These are phyloP conservation scores for Fonsecaea nubica DNA, from an alignment of 2,329 filamentous ascomycete genomes.

Conservation along the genomic window DNA sequence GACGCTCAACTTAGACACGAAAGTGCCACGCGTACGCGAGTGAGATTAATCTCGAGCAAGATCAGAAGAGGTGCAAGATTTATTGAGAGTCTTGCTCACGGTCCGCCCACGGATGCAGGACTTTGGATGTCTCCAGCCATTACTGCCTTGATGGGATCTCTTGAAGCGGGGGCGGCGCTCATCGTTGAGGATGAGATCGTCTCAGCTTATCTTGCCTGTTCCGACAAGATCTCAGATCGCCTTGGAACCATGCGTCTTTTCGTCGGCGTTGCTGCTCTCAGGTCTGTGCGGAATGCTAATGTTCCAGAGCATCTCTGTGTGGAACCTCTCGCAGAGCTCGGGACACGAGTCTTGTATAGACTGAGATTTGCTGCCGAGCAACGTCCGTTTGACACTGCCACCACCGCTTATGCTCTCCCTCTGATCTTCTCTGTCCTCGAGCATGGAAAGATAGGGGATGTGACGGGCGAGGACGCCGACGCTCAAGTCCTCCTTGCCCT, in stretches of 20 bases:
- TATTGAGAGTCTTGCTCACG: slow-evolving; percentile 78
- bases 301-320: slow-evolving; percentile 74
- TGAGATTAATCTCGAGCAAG: slow-evolving; percentile 71
- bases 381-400: slow-evolving; percentile 87
- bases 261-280: slow-evolving; percentile 83
- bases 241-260: slow-evolving; percentile 80
- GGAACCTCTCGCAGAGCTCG: slow-evolving; percentile 80
- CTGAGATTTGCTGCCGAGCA: slow-evolving; percentile 90
- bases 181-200: slow-evolving; percentile 82
- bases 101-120: slow-evolving; percentile 85
- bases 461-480: slow-evolving; percentile 76
- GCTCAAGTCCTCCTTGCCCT: slow-evolving; percentile 87
- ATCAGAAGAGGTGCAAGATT: slow-evolving; percentile 85
- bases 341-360: slow-evolving; percentile 88
- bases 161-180: slow-evolving; percentile 80
- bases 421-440: slow-evolving; percentile 79
- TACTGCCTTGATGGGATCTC: slow-evolving; percentile 71
- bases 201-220: slow-evolving; percentile 77
- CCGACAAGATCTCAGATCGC: slow-evolving; percentile 74
- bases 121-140: slow-evolving; percentile 88
- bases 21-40: slow-evolving; percentile 73
- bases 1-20: slow-evolving; percentile 91
- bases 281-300: slow-evolving; percentile 75
- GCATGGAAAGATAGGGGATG: slow-evolving; percentile 75
- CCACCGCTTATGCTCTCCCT: slow-evolving; percentile 84